A percentile compares a stretch with the other conserved stretches of the same genome.
Evolutionary conservation across 352 stramenopile genomes (phyloP).

Genomic region (Phytophthora pseudosyringae): DNA sequence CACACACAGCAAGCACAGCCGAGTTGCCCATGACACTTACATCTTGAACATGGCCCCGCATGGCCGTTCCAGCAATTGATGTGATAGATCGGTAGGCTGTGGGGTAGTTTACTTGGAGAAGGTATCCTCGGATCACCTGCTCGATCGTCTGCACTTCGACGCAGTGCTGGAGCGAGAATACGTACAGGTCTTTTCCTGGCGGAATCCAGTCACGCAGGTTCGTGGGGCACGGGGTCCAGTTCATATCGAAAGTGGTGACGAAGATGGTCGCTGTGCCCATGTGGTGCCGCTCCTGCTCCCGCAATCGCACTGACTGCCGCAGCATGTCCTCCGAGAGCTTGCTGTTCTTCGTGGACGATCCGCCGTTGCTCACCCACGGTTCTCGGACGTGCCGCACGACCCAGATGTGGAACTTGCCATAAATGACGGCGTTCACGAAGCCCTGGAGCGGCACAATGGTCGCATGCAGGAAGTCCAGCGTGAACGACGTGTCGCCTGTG

Average conservation of each 20-base stretch:
- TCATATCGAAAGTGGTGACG: constrained; percentile 86
- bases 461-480: constrained; percentile 72
- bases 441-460: constrained; percentile 84
- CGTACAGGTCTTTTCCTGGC: constrained; percentile 76
- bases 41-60: constrained; percentile 66
- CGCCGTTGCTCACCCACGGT: constrained; percentile 39
- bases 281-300: constrained; percentile 59
- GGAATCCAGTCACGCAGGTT: constrained; percentile 83
- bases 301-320: constrained; percentile 39
- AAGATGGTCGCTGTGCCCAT: constrained; percentile 81
- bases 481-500: constrained; percentile 61
- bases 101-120: constrained; percentile 82
- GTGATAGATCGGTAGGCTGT: constrained; percentile 82
- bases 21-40: constrained; percentile 38
- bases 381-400: constrained; percentile 66
- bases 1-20: background rate
- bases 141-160: constrained; percentile 69
- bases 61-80: constrained; percentile 71
- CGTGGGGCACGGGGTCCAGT: constrained; percentile 67
- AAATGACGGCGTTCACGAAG: constrained; percentile 88
- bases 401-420: constrained; percentile 87
- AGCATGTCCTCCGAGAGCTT: constrained; percentile 55
- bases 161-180: constrained; percentile 85
- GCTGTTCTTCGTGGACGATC: constrained; percentile 43
- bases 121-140: constrained; percentile 69